Percentiles rank a stretch among this genome's conserved stretches.
phyloP scores from a whole-genome alignment of 768 basidiomycete species.

The Xerocomellus amylosporus region DNA sequence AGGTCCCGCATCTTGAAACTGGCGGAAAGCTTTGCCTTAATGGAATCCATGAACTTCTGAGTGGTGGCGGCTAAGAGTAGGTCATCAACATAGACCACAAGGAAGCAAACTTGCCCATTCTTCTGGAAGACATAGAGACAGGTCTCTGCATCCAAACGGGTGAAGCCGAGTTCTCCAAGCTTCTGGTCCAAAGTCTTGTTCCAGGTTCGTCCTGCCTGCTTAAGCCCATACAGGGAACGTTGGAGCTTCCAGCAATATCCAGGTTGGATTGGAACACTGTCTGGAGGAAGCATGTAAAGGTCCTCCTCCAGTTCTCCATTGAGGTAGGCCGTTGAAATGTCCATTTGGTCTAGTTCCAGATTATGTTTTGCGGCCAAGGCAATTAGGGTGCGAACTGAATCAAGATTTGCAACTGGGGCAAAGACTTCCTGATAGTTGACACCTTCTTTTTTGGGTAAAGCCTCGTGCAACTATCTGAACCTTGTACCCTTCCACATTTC shows the following conservation, averaged over 20 bases:
- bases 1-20: no score
- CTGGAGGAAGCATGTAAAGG: slow-evolving; percentile 13
- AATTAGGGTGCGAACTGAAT: not conserved
- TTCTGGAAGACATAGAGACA: not conserved
- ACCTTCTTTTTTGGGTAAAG: slow-evolving; percentile 1
- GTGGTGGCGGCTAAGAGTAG: not conserved
- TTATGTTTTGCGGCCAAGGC: not conserved
- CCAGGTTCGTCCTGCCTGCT: not conserved
- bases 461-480: not conserved
- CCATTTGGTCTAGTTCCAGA: slow-evolving; percentile 2
- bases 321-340: not conserved
- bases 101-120: not conserved
- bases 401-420: slow-evolving; percentile 3
- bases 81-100: not conserved
- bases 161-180: not conserved
- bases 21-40: no score
- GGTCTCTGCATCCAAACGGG: not conserved
- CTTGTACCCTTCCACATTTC: not conserved
- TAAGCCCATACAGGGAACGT: not conserved
- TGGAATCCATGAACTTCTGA: no score
- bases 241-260: not conserved
- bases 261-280: not conserved
- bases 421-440: slow-evolving; percentile 4
- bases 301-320: slow-evolving; percentile 27
- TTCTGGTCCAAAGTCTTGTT: not conserved